These are phyloP conservation scores for Coemansia sp. DNA, from an alignment of 192 early-diverging fungal species.

Conservation along the genomic window DNA sequence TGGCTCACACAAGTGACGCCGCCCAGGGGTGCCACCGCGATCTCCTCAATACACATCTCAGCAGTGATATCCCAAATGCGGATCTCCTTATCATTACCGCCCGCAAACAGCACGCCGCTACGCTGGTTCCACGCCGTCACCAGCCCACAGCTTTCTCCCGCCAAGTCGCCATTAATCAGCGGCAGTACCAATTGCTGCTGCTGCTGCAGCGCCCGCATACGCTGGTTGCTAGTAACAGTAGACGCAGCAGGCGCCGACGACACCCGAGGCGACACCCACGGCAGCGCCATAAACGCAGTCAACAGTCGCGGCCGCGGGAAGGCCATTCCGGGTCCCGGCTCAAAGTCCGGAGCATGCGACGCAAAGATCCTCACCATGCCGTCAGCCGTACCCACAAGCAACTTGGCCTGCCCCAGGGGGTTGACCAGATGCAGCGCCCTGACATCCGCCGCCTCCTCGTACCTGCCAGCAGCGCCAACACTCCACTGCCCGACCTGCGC, in stretches of 20 bases:
- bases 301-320: conserved; percentile 47
- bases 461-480: conserved; percentile 9
- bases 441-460: conserved; percentile 45
- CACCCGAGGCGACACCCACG: conserved; percentile 23
- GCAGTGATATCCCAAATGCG: conserved; percentile 51
- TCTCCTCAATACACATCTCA: conserved; percentile 53
- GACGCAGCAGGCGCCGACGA: background rate
- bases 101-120: conserved; percentile 41
- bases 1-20: conserved; percentile 47
- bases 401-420: conserved; percentile 81
- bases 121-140: conserved; percentile 55
- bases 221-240: background rate
- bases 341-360: conserved; percentile 49
- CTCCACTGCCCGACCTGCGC: conserved; percentile 44
- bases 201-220: conserved; percentile 19
- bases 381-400: conserved; percentile 61
- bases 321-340: conserved; percentile 8
- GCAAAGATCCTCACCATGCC: conserved; percentile 52
- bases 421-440: conserved; percentile 85
- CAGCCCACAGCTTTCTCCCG: conserved; percentile 21
- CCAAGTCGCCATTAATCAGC: background rate
- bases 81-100: conserved; percentile 42
- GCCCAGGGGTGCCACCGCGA: conserved; percentile 39
- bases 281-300: conserved; percentile 44
- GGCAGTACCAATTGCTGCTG: conserved; percentile 3